Conservation (phyloP, 2,329 filamentous ascomycete species). For the Pseudogymnoascus verrucosus region DNA sequence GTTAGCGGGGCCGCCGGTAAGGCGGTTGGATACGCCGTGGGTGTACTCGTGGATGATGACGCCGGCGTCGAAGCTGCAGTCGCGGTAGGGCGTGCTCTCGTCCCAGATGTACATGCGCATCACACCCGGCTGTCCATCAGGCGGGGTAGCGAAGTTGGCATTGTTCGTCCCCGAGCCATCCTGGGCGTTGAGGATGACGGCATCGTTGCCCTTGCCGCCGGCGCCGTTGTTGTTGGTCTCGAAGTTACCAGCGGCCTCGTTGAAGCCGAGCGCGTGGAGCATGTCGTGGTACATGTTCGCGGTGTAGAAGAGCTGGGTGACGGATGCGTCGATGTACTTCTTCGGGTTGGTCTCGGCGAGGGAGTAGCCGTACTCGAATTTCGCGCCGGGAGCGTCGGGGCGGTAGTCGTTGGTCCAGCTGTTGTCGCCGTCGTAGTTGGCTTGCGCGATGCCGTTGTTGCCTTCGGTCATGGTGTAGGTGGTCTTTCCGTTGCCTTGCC, state of each 20-base stretch:
- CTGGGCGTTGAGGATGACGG: conserved; percentile 48
- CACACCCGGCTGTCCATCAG: conserved; percentile 41
- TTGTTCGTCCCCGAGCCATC: conserved; percentile 49
- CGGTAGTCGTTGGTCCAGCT: conserved; percentile 43
- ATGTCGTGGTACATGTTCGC: conserved; percentile 53
- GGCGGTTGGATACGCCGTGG: conserved; percentile 37
- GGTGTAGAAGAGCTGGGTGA: conserved; percentile 54
- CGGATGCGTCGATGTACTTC: conserved; percentile 44
- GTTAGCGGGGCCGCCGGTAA: conserved; percentile 38
- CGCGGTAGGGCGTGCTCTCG: conserved; percentile 38
- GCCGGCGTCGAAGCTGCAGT: conserved; percentile 50
- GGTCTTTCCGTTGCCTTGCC: conserved; percentile 40
- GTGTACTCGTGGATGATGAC: conserved; percentile 54
- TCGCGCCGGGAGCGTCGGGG: conserved; percentile 31
- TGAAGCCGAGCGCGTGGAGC: conserved; percentile 49
- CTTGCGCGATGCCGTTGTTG: conserved; percentile 51
- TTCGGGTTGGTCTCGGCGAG: conserved; percentile 28
- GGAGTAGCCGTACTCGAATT: conserved; percentile 42
- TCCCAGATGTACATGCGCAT: conserved; percentile 56
- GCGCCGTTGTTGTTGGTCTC: conserved; percentile 47
- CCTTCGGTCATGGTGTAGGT: conserved; percentile 47
- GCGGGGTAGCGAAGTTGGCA: conserved; percentile 48
- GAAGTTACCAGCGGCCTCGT: conserved; percentile 52
- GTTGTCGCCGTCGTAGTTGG: conserved; percentile 38
- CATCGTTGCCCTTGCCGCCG: conserved; percentile 44